Evolutionary conservation across 2,329 filamentous ascomycete species (phyloP).

Genomic region (Aotearoamyces nothofagi): DNA sequence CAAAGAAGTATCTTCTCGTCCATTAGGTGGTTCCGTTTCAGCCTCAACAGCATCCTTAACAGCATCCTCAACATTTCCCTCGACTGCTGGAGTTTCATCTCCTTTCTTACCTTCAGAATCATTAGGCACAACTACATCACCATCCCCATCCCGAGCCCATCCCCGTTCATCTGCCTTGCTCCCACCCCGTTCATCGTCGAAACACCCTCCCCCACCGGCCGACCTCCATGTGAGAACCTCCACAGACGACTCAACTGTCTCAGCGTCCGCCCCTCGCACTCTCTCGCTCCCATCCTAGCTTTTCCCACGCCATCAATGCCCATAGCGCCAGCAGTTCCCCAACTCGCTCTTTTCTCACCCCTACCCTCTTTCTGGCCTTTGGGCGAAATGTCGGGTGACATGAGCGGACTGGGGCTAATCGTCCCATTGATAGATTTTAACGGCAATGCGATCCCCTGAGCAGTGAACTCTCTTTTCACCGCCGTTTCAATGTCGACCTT

Average conservation of each 20-base stretch:
- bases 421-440: slow-evolving; percentile 1
- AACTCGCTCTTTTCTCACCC: slow-evolving; percentile 1
- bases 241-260: slow-evolving; percentile 4
- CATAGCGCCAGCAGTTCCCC: slow-evolving; percentile 1
- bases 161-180: too few species aligned
- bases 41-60: too few species aligned
- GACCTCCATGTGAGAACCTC: slow-evolving; percentile 3
- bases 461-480: slow-evolving; percentile 9
- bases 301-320: slow-evolving; percentile 2
- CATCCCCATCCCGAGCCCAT: too few species aligned
- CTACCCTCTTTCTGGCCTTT: background rate
- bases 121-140: too few species aligned
- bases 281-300: slow-evolving; percentile 2
- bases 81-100: too few species aligned
- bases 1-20: too few species aligned
- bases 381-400: background rate
- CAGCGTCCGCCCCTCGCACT: slow-evolving; percentile 3
- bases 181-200: background rate
- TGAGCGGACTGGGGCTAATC: background rate
- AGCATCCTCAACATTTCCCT: too few species aligned
- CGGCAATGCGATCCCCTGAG: slow-evolving; percentile 3
- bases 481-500: slow-evolving; percentile 7
- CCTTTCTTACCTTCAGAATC: background rate
- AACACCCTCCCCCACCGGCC: slow-evolving; percentile 4
- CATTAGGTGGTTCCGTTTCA: too few species aligned